These are phyloP conservation scores for Mycena metata DNA, from an alignment of 768 basidiomycete genomes.

Conservation along the genomic window DNA sequence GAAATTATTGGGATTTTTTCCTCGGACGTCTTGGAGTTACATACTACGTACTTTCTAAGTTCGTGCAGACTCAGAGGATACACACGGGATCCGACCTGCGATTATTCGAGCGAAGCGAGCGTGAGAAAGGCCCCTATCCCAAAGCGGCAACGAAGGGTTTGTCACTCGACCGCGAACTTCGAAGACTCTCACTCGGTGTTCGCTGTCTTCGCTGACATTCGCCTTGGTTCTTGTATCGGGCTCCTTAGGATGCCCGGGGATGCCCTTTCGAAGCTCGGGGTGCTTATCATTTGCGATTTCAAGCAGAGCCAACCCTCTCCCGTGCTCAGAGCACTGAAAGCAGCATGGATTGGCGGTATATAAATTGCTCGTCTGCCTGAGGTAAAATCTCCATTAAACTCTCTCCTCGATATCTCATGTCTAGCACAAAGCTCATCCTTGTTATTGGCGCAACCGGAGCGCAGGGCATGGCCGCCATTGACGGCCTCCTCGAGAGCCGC, in stretches of 20 bases:
- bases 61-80: too few species aligned
- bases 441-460: conserved; percentile 63
- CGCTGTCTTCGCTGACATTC: neutral
- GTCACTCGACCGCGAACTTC: neutral
- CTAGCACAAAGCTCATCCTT: conserved; percentile 52
- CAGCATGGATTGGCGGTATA: neutral
- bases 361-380: conserved; percentile 4
- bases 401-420: conserved; percentile 4
- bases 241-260: conserved; percentile 11
- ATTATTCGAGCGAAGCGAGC: too few species aligned
- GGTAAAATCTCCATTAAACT: neutral
- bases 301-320: neutral
- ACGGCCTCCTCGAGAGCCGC: conserved; percentile 51
- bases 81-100: too few species aligned
- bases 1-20: neutral
- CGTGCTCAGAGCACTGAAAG: neutral
- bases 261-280: conserved; percentile 16
- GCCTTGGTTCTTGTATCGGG: neutral
- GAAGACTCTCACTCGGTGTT: neutral
- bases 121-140: neutral
- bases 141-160: neutral
- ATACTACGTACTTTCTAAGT: too few species aligned
- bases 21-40: too few species aligned
- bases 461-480: conserved; percentile 57
- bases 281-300: neutral